Evolutionary conservation across 75 land plant genomes (phyloP).

Genomic region (Pinus tabuliformis): DNA sequence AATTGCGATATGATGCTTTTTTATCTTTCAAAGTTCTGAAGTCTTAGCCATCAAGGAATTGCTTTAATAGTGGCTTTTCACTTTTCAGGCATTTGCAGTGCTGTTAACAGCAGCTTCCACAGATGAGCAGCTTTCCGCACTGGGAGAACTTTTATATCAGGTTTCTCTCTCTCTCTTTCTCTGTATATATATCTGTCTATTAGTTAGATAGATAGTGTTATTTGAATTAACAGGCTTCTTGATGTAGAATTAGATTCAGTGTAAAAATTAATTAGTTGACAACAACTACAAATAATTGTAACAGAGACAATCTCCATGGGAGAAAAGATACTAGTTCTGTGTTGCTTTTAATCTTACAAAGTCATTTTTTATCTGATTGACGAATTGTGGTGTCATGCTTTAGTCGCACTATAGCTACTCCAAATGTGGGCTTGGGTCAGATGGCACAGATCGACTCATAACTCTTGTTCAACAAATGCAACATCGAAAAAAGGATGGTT

Average conservation of each 20-base stretch:
- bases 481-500: slow-evolving; percentile 20
- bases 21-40: background rate
- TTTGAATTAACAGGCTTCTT: background rate
- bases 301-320: background rate
- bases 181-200: no score
- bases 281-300: background rate
- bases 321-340: background rate
- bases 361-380: background rate
- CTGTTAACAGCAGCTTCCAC: slow-evolving; percentile 55
- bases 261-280: background rate
- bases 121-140: slow-evolving; percentile 64
- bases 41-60: background rate
- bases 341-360: background rate
- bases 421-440: slow-evolving; percentile 92
- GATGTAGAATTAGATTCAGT: background rate
- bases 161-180: slow-evolving; percentile 21
- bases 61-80: background rate
- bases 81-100: slow-evolving; percentile 71
- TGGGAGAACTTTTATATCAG: slow-evolving; percentile 96
- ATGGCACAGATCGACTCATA: slow-evolving; percentile 89
- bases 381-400: background rate
- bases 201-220: background rate
- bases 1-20: background rate
- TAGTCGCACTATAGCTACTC: slow-evolving; percentile 96
- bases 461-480: slow-evolving; percentile 80